Evolutionary conservation across 331 rosid genomes (phyloP).

Genomic region (Rosa hybrid): DNA sequence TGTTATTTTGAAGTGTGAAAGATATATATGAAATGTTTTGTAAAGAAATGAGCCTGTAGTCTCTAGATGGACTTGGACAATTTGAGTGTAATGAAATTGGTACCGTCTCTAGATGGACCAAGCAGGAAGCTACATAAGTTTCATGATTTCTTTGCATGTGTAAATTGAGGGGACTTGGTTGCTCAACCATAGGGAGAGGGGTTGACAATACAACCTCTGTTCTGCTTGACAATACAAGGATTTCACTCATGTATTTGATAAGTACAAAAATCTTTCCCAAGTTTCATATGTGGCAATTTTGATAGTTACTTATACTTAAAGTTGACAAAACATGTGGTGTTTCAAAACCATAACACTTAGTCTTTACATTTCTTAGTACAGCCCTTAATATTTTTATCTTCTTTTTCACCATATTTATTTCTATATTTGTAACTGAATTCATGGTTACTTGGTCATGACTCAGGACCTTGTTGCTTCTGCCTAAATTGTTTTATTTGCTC

Average conservation of each 20-base stretch:
- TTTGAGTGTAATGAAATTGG: not conserved
- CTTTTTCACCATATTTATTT: not conserved
- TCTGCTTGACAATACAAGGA: not conserved
- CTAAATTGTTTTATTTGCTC: not conserved
- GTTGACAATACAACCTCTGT: not conserved
- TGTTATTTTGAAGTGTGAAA: not conserved
- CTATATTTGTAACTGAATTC: not conserved
- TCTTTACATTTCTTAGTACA: not conserved
- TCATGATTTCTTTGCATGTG: not conserved
- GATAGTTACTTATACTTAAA: not conserved
- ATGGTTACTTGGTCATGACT: not conserved
- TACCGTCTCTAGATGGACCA: not conserved
- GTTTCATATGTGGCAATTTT: not conserved
- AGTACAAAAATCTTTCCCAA: not conserved
- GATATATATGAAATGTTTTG: not conserved
- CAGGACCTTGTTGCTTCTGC: conserved; percentile 3
- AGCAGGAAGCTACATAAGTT: not conserved
- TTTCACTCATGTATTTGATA: not conserved
- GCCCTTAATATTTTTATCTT: not conserved
- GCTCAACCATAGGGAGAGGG: not conserved
- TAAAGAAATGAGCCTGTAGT: not conserved
- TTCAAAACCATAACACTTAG: not conserved
- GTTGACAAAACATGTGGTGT: not conserved
- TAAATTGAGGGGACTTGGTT: not conserved
- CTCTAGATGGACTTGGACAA: not conserved